These are phyloP conservation scores for Fusarium foetens DNA, from an alignment of 2,329 filamentous ascomycete genomes.

Conservation along the genomic window DNA sequence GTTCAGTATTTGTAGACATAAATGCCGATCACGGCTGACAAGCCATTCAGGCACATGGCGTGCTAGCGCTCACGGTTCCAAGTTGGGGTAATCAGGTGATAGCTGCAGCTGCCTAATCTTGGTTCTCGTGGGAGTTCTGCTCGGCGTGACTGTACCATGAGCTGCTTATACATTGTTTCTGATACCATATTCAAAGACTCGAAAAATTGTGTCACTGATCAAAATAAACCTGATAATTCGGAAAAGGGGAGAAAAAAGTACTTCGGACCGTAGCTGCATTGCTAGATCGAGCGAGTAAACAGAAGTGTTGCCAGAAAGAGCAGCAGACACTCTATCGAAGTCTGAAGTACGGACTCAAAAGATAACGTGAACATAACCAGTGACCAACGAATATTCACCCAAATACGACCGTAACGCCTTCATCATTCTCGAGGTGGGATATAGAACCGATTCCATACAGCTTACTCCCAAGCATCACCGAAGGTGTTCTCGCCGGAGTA, in stretches of 20 bases:
- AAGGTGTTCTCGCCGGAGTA: conserved; percentile 99
- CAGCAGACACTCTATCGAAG: conserved; percentile 39
- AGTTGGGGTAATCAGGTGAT: conserved; percentile 17
- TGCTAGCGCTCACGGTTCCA: conserved; percentile 4
- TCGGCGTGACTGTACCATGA: background rate
- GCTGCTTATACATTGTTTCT: background rate
- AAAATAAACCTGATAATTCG: conserved; percentile 9
- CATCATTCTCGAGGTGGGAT: conserved; percentile 44
- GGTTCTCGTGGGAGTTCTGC: background rate
- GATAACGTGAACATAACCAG: conserved; percentile 44
- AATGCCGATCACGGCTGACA: background rate
- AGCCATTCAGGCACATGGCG: conserved; percentile 9
- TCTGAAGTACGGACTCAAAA: conserved; percentile 33
- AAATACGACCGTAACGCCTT: conserved; percentile 51
- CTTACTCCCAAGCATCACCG: conserved; percentile 59
- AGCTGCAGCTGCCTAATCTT: conserved; percentile 7
- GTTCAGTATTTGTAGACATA: background rate
- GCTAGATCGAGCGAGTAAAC: conserved; percentile 7
- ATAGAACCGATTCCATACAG: conserved; percentile 32
- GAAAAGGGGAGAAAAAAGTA: background rate
- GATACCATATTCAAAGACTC: background rate
- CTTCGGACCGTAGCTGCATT: background rate
- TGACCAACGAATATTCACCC: conserved; percentile 43
- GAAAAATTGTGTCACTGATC: background rate
- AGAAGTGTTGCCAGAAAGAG: conserved; percentile 22